Evolutionary conservation across 208 protist genomes (phyloP), one percentile per base, ranked within the genome.

Genomic region (Leptomonas seymouri): DNA sequence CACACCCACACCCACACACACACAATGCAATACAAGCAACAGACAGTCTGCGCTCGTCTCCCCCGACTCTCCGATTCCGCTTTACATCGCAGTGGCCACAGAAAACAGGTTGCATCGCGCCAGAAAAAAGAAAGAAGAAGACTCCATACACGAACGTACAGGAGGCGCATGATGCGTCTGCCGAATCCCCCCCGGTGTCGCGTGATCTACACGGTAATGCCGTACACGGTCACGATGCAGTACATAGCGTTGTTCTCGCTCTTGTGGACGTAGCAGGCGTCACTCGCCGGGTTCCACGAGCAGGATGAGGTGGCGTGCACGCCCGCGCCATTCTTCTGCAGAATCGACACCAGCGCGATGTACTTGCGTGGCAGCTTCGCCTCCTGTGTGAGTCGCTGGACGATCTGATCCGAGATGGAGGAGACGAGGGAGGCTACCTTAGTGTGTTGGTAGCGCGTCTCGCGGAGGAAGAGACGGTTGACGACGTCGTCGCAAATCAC

Each of bases 351-450:
- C 34, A 92, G 83, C 3, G 78, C 89, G 34, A 98, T 80, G 69
- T 98, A 98, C 77, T 98, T 97, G 63, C 91, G 89, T 8, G 93
- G 93, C 54, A 96, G 86, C 54, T 87, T 92, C 48, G 85, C 81
- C 64, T 96, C 86, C 72, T 89, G 84, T 34, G 86, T 93, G 3
- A 96, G 68, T 11, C 87, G 85, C 67, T 94, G 82, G 55, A 93
- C 78, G 9, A 96, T 74, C 31, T 81, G 81, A 45, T 96, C 91
- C 25, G 76, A 85, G 54, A 94, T 94, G 51, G 56, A 72, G 20
- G 72, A 58, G 25, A 96, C 87, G 23, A 94, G 75, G 20, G 31
- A 64, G 16, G 86, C 81, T 12, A 96, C 56, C 27, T 84, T 86
- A 56, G 65, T 75, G 78, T 94, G 89, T 12, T 93, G 61, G 67